Evolutionary conservation across 2,329 filamentous ascomycete genomes (phyloP).

Genomic region (Rhynchosporium graminicola): DNA sequence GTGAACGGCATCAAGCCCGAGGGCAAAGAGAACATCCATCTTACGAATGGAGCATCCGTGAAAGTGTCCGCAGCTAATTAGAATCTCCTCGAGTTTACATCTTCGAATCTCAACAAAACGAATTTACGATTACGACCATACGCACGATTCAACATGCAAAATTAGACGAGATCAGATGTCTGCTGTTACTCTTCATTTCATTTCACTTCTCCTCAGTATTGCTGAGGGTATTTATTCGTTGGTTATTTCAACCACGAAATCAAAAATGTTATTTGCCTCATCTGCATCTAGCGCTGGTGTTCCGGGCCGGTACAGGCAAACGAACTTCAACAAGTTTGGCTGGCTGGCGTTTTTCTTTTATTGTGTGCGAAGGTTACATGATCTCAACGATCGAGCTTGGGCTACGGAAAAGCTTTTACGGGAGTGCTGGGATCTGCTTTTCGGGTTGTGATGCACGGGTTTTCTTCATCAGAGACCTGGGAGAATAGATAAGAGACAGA

Average conservation of each 20-base stretch:
- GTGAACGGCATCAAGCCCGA: slow-evolving; percentile 22
- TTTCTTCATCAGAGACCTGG: slow-evolving; percentile 7
- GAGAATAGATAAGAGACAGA: not conserved
- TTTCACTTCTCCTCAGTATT: not conserved
- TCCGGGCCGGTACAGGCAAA: slow-evolving; percentile 22
- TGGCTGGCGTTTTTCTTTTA: slow-evolving; percentile 28
- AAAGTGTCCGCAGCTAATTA: too few relatives aligned
- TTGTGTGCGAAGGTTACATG: slow-evolving; percentile 20
- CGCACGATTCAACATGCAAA: slow-evolving; percentile 40
- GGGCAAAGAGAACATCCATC: slow-evolving; percentile 25
- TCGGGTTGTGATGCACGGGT: not conserved
- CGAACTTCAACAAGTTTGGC: slow-evolving; percentile 42
- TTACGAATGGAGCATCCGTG: slow-evolving; percentile 29
- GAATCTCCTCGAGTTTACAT: not conserved
- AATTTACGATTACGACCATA: slow-evolving; percentile 1
- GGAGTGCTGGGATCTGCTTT: not conserved
- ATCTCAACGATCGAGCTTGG: slow-evolving; percentile 37
- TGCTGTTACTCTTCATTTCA: slow-evolving; percentile 19
- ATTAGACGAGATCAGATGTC: slow-evolving; percentile 13
- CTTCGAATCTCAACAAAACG: slow-evolving; percentile 26
- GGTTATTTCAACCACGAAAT: not conserved
- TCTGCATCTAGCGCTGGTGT: slow-evolving; percentile 41
- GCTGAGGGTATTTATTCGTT: not conserved
- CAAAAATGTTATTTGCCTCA: slow-evolving; percentile 26
- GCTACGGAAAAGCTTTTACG: not conserved